A percentile compares a stretch with the other conserved stretches of the same genome.
phyloP scores from a whole-genome alignment of 2,329 filamentous ascomycete species.

The Cercospora sojina region DNA sequence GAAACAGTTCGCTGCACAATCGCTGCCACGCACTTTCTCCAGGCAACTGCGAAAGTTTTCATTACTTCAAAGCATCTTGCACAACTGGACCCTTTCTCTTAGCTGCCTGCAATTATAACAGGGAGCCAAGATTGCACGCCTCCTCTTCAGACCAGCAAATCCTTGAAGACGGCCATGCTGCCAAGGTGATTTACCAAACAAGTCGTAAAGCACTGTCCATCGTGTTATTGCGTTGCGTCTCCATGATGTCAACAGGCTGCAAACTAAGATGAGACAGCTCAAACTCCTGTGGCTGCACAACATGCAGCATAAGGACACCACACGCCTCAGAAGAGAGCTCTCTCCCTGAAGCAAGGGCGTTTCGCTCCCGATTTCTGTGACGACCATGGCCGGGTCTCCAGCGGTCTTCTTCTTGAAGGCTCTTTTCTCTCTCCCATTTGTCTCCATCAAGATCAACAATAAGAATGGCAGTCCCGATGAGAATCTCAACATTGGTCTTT shows the following conservation, averaged over 20 bases:
- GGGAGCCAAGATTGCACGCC: background rate
- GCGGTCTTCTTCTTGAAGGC: slow-evolving; percentile 16
- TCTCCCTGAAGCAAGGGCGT: no score
- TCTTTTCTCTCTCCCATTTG: slow-evolving; percentile 18
- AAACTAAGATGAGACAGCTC: background rate
- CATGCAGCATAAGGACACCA: background rate
- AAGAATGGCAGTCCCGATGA: background rate
- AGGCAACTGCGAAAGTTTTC: background rate
- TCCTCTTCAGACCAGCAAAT: background rate
- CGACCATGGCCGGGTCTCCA: slow-evolving; percentile 16
- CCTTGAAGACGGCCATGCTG: background rate
- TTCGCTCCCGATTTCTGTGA: background rate
- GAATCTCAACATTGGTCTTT: slow-evolving; percentile 3
- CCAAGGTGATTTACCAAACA: background rate
- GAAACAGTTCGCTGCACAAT: background rate
- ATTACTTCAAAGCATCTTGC: background rate
- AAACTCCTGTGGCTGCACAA: background rate
- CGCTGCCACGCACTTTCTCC: background rate
- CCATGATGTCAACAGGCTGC: background rate
- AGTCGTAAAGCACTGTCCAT: background rate
- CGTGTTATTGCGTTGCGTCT: background rate
- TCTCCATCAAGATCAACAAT: slow-evolving; percentile 9
- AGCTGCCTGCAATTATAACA: background rate
- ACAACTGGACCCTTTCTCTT: background rate
- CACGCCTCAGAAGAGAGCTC: background rate